Percentiles rank a stretch among this genome's conserved stretches.
Evolutionary conservation across 768 basidiomycete species (phyloP).

Genomic region (Naganishia vaughanmartiniae): DNA sequence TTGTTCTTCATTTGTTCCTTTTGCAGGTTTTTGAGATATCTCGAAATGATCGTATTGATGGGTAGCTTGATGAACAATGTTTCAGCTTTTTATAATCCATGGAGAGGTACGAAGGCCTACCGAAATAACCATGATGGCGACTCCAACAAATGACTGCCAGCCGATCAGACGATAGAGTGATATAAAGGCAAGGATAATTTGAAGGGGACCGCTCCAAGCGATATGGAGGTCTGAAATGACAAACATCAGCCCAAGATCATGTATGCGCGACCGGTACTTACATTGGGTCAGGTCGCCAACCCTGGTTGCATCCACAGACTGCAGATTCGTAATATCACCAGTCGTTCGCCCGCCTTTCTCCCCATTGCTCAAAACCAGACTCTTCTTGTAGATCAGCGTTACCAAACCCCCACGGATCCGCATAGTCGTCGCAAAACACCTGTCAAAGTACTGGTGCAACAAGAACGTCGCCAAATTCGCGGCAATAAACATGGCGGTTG

Average conservation of each 20-base stretch:
- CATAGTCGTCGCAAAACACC: conserved; percentile 63
- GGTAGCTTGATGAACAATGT: conserved; percentile 33
- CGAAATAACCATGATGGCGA: conserved; percentile 72
- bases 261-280: not conserved
- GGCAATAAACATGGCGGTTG: conserved; percentile 72
- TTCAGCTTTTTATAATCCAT: not conserved
- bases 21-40: conserved; percentile 60
- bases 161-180: conserved; percentile 86
- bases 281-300: conserved; percentile 50
- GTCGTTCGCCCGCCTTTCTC: conserved; percentile 71
- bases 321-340: conserved; percentile 91
- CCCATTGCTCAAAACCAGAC: conserved; percentile 79
- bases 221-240: conserved; percentile 62
- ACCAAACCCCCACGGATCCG: conserved; percentile 87
- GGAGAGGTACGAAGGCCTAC: not conserved
- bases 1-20: conserved; percentile 90
- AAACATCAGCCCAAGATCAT: no score
- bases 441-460: conserved; percentile 88
- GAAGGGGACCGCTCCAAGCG: conserved; percentile 74
- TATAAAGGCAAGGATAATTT: conserved; percentile 84
- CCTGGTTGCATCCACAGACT: conserved; percentile 64
- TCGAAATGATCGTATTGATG: conserved; percentile 43
- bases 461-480: conserved; percentile 75
- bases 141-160: conserved; percentile 86
- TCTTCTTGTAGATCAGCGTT: conserved; percentile 78